Percentiles rank a stretch among this genome's conserved stretches.
Evolutionary conservation across 2,329 filamentous ascomycete species (phyloP).

Genomic region (Fusarium bactridioides): DNA sequence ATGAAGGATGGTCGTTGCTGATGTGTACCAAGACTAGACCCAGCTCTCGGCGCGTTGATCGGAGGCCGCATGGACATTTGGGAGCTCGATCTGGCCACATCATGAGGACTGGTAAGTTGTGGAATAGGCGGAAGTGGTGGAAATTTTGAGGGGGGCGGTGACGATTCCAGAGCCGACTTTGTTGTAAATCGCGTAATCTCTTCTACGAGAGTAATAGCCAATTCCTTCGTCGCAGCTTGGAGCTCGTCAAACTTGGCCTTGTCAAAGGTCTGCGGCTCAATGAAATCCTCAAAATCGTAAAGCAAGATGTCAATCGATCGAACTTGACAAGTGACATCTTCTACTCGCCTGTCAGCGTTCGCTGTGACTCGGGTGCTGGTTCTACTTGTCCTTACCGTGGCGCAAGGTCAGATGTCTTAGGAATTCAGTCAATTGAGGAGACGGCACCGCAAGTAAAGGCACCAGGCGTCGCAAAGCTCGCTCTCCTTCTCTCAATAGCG

Average conservation of each 20-base stretch:
- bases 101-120: not conserved
- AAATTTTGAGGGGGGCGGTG: not conserved
- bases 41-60: not conserved
- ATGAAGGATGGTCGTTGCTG: not conserved
- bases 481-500: not conserved
- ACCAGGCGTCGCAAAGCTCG: not conserved
- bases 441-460: not conserved
- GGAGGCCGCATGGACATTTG: not conserved
- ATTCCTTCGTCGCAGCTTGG: not conserved
- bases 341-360: not conserved
- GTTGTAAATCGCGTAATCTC: not conserved
- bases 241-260: not conserved
- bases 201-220: not conserved
- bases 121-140: not conserved
- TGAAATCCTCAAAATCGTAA: not conserved
- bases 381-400: not conserved
- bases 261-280: not conserved
- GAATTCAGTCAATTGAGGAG: not conserved
- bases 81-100: not conserved
- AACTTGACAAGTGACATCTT: not conserved
- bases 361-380: not conserved
- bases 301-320: not conserved
- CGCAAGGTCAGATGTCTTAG: not conserved
- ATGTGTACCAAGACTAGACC: not conserved
- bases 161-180: not conserved